A percentile compares a stretch with the other conserved stretches of the same genome.
phyloP scores from a whole-genome alignment of 2,329 filamentous ascomycete genomes.

The Thelonectria rubi region DNA sequence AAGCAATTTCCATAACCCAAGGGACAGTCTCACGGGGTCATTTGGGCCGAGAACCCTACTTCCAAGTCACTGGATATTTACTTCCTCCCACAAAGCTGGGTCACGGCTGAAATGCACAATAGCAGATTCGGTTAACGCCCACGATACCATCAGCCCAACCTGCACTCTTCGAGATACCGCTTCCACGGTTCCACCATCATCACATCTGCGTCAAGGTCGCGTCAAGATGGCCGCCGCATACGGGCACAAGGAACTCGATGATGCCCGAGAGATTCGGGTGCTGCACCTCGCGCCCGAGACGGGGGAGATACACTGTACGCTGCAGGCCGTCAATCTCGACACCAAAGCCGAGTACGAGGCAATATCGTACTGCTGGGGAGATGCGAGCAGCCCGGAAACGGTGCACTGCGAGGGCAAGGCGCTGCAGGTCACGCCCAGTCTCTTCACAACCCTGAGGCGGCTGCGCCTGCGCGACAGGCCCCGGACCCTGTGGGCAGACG shows the following conservation, averaged over 20 bases:
- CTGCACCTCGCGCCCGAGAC: background rate
- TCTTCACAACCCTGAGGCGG: conserved; percentile 10
- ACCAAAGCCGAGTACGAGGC: conserved; percentile 12
- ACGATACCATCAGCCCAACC: background rate
- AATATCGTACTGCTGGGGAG: conserved; percentile 24
- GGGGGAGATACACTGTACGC: background rate
- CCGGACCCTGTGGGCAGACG: conserved; percentile 19
- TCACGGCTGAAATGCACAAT: too few relatives aligned
- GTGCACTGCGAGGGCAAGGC: conserved; percentile 1
- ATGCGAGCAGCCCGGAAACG: background rate
- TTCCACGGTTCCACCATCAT: background rate
- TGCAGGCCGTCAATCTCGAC: background rate
- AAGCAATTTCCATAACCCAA: too few relatives aligned
- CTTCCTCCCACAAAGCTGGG: too few relatives aligned
- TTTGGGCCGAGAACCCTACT: too few relatives aligned
- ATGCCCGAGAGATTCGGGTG: background rate
- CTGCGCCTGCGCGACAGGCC: conserved; percentile 1
- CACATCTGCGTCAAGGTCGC: background rate
- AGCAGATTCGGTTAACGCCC: background rate
- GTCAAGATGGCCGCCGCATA: background rate
- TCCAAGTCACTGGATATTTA: too few relatives aligned
- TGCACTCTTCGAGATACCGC: background rate
- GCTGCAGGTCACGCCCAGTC: conserved; percentile 9
- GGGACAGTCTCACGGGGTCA: background rate
- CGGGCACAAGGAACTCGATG: background rate